Conservation (phyloP, 202 grass and related monocot genomes). For the Digitaria exilis region DNA sequence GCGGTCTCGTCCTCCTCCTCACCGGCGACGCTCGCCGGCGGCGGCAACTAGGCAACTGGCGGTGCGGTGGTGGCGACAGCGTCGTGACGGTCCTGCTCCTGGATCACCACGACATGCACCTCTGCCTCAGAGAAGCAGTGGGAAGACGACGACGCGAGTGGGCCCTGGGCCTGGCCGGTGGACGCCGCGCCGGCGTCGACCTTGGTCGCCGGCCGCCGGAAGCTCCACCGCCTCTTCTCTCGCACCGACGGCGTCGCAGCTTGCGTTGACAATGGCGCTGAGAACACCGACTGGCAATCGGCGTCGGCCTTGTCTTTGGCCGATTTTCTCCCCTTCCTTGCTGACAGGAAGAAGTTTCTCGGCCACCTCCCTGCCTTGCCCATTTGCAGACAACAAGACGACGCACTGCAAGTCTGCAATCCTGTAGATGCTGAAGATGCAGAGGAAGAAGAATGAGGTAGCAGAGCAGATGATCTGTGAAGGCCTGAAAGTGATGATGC, state of each 20-base stretch:
- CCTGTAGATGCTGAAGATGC: neutral
- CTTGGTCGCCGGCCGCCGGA: constrained; percentile 45
- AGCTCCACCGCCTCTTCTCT: constrained; percentile 90
- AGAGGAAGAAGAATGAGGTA: neutral
- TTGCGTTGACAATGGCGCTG: neutral
- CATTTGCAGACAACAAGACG: constrained; percentile 44
- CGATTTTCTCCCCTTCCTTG: constrained; percentile 45
- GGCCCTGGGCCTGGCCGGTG: constrained; percentile 9
- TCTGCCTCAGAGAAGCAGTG: constrained; percentile 54
- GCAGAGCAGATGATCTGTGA: neutral
- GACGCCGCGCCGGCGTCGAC: constrained; percentile 2
- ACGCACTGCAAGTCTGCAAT: neutral
- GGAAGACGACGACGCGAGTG: constrained; percentile 44
- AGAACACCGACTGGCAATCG: constrained; percentile 17
- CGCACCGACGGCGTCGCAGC: constrained; percentile 32
- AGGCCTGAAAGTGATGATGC: neutral
- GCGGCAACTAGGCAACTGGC: too few relatives aligned
- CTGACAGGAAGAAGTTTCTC: constrained; percentile 61
- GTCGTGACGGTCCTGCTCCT: constrained; percentile 19
- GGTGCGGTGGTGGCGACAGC: constrained; percentile 1
- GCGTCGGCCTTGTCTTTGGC: constrained; percentile 39
- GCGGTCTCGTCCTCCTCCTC: constrained; percentile 14
- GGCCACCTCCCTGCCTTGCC: constrained; percentile 78
- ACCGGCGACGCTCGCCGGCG: neutral
- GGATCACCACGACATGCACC: constrained; percentile 19